Percentiles rank a stretch among this genome's conserved stretches.
These are phyloP conservation scores for Amanita polypyramis DNA, from an alignment of 768 basidiomycete species.

Conservation along the genomic window DNA sequence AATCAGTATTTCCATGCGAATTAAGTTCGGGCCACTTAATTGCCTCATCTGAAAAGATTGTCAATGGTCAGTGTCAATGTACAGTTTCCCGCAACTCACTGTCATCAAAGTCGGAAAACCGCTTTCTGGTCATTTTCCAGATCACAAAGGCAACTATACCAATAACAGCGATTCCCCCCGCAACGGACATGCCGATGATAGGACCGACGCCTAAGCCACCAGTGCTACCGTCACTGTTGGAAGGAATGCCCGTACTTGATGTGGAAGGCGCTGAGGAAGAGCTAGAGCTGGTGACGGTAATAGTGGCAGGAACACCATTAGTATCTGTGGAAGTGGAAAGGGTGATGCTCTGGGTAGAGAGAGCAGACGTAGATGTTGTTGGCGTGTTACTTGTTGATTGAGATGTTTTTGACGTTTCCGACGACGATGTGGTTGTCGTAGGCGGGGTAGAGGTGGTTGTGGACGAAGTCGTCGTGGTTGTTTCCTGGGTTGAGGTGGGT, in stretches of 20 bases:
- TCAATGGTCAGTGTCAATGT: not conserved
- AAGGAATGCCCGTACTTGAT: slow-evolving; percentile 16
- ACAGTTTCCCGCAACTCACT: slow-evolving; percentile 37
- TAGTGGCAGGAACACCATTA: slow-evolving; percentile 15
- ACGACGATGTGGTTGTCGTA: slow-evolving; percentile 1
- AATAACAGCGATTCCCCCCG: slow-evolving; percentile 67
- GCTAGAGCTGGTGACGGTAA: slow-evolving; percentile 16
- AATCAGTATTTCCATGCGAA: slow-evolving; percentile 38
- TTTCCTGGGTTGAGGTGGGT: not conserved
- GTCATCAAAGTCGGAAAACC: slow-evolving; percentile 66
- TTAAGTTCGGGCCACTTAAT: slow-evolving; percentile 92
- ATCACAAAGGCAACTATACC: slow-evolving; percentile 66
- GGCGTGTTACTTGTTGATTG: slow-evolving; percentile 2
- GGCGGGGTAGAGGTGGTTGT: not conserved
- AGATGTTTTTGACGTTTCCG: not conserved
- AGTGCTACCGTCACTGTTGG: slow-evolving; percentile 17
- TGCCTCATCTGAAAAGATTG: slow-evolving; percentile 45
- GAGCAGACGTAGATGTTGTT: slow-evolving; percentile 10
- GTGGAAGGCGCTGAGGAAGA: slow-evolving; percentile 8
- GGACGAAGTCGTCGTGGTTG: not conserved
- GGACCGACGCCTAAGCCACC: slow-evolving; percentile 55
- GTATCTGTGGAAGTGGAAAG: slow-evolving; percentile 10
- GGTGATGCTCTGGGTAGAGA: slow-evolving; percentile 10
- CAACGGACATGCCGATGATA: slow-evolving; percentile 72
- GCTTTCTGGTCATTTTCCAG: slow-evolving; percentile 83